phyloP scores from a whole-genome alignment of 2,329 filamentous ascomycete genomes.

The Chlorencoelia australis region DNA sequence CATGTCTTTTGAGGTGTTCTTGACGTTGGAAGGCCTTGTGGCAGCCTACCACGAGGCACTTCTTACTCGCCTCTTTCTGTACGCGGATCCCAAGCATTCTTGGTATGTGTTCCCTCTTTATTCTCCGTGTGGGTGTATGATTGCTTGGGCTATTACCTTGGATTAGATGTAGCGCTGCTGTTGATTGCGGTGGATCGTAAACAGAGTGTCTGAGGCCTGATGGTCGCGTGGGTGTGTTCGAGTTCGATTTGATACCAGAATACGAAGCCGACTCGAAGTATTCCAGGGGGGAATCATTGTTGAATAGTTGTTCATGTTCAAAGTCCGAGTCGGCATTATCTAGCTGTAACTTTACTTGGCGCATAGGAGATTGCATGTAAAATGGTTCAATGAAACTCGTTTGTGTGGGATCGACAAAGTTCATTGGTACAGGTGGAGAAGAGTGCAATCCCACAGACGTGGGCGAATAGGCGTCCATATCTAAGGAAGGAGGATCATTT shows the following conservation, averaged over 20 bases:
- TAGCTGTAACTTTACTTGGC: too few species aligned
- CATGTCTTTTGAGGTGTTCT: slow-evolving; percentile 39
- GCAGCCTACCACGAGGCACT: slow-evolving; percentile 33
- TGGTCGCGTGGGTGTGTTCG: slow-evolving; percentile 7
- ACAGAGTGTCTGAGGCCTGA: slow-evolving; percentile 1
- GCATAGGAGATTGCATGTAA: slow-evolving; percentile 11
- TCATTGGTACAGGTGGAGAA: slow-evolving; percentile 9
- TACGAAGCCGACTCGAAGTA: too few species aligned
- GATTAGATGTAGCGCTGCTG: slow-evolving; percentile 9
- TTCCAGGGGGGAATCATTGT: too few species aligned
- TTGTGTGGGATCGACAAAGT: slow-evolving; percentile 21
- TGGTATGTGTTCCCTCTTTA: slow-evolving; percentile 1
- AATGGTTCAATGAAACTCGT: slow-evolving; percentile 19
- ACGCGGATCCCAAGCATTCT: slow-evolving; percentile 9
- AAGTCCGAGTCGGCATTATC: too few species aligned
- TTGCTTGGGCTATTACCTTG: slow-evolving; percentile 3
- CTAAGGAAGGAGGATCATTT: slow-evolving; percentile 11
- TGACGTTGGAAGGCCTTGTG: slow-evolving; percentile 37
- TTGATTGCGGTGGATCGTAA: slow-evolving; percentile 1
- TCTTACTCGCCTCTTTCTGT: slow-evolving; percentile 31
- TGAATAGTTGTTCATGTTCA: too few species aligned
- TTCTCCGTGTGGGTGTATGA: background rate
- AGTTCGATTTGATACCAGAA: too few species aligned
- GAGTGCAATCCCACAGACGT: slow-evolving; percentile 11
- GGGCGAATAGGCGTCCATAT: slow-evolving; percentile 15